phyloP scores from a whole-genome alignment of 2,329 filamentous ascomycete species.

The Fusarium mundagurra region DNA sequence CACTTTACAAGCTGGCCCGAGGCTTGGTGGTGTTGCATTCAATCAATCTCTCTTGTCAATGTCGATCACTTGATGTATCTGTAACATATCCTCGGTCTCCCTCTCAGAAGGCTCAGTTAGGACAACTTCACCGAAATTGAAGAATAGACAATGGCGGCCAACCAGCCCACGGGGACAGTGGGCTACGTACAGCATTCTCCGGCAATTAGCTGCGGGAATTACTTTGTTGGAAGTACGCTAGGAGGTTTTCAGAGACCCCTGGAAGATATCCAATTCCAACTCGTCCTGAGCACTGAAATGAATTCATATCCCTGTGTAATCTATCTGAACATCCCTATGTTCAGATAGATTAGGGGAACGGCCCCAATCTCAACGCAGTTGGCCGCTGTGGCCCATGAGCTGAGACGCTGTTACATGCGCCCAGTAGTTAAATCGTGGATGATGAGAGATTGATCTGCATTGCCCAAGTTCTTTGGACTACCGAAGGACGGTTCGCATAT shows the following conservation, averaged over 20 bases:
- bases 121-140: constrained; percentile 14
- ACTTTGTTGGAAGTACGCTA: not conserved
- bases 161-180: not conserved
- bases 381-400: constrained; percentile 16
- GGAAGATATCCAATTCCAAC: constrained; percentile 27
- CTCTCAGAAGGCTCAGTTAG: not conserved
- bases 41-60: not conserved
- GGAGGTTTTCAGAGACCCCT: constrained; percentile 1
- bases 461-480: not conserved
- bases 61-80: constrained; percentile 17
- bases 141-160: not conserved
- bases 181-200: not conserved
- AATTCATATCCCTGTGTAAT: constrained; percentile 22
- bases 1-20: constrained; percentile 1
- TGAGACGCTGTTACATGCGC: not conserved
- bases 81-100: not conserved
- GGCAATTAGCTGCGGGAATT: constrained; percentile 27
- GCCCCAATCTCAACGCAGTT: constrained; percentile 3
- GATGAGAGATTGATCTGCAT: constrained; percentile 13
- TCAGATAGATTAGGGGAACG: too few relatives aligned
- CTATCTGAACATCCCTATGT: constrained; percentile 16
- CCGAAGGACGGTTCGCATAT: constrained; percentile 16
- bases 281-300: constrained; percentile 32
- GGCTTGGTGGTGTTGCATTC: constrained; percentile 7
- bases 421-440: constrained; percentile 10